These are phyloP conservation scores for Przewalskia tangutica DNA, from an alignment of 257 asterid genomes.

Conservation along the genomic window DNA sequence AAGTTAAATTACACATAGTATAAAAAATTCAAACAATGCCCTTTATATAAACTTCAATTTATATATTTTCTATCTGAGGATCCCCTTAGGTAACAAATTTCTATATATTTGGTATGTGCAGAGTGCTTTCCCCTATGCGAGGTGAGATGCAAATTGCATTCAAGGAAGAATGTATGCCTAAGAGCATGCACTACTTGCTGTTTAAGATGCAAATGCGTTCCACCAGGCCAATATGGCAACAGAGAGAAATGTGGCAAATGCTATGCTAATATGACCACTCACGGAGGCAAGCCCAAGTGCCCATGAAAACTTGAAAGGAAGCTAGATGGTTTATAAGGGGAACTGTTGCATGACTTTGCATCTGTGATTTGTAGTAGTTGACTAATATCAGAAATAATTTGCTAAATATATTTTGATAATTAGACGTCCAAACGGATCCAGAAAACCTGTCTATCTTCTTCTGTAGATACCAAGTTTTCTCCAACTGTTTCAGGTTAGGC, in stretches of 20 bases:
- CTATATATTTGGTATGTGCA: conserved; percentile 5
- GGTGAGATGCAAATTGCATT: conserved; percentile 53
- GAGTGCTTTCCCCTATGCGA: conserved; percentile 50
- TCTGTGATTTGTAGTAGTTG: neutral
- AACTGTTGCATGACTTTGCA: neutral
- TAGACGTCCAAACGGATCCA: neutral
- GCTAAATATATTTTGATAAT: neutral
- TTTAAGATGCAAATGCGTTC: conserved; percentile 72
- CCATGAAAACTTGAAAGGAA: conserved; percentile 25
- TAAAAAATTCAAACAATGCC: too few relatives aligned
- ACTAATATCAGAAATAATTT: neutral
- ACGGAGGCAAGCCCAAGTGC: conserved; percentile 53
- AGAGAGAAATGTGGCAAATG: conserved; percentile 62
- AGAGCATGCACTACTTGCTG: conserved; percentile 77
- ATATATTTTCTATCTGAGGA: neutral
- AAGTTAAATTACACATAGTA: too few relatives aligned
- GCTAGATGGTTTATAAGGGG: neutral
- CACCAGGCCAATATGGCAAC: conserved; percentile 82
- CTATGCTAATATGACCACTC: conserved; percentile 56
- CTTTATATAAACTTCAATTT: neutral
- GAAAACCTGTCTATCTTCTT: neutral
- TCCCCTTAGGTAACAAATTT: neutral
- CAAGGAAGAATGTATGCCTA: conserved; percentile 47
- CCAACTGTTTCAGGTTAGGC: neutral
- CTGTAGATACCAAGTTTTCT: neutral